These are phyloP conservation scores for Lactarius psammicola DNA, from an alignment of 768 basidiomycete genomes.

Conservation along the genomic window DNA sequence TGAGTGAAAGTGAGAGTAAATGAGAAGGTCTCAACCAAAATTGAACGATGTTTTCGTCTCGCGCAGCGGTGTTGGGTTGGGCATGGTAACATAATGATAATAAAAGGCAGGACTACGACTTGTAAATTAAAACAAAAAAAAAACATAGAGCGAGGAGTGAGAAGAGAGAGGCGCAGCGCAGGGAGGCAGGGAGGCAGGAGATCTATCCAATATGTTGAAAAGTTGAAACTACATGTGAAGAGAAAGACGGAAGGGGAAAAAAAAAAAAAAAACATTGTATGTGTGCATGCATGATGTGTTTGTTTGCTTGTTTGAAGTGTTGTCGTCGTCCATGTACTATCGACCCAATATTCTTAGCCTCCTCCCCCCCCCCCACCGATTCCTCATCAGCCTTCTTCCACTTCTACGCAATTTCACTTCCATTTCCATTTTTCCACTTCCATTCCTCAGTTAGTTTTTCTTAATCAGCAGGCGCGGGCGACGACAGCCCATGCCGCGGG, in stretches of 20 bases:
- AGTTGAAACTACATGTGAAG: not conserved
- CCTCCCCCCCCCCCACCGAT: not conserved
- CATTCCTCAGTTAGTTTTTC: not conserved
- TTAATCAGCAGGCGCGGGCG: conserved; percentile 1
- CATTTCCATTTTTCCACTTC: too few relatives aligned
- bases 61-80: not conserved
- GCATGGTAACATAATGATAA: not conserved
- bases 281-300: conserved; percentile 1
- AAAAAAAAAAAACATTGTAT: not conserved
- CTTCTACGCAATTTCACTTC: not conserved
- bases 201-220: conserved; percentile 15
- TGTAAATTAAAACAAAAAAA: not conserved
- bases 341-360: not conserved
- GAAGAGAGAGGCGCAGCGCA: not conserved
- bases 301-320: conserved; percentile 4
- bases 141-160: conserved; percentile 5
- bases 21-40: not conserved
- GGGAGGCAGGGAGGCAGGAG: not conserved
- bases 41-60: not conserved
- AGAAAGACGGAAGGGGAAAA: not conserved
- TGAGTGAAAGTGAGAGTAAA: not conserved
- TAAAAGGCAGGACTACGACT: not conserved
- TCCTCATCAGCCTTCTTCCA: not conserved
- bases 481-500: not conserved
- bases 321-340: not conserved